Base-by-base conservation (phyloP, 2,329 filamentous ascomycete genomes). In the Aspergillus tanneri region DNA sequence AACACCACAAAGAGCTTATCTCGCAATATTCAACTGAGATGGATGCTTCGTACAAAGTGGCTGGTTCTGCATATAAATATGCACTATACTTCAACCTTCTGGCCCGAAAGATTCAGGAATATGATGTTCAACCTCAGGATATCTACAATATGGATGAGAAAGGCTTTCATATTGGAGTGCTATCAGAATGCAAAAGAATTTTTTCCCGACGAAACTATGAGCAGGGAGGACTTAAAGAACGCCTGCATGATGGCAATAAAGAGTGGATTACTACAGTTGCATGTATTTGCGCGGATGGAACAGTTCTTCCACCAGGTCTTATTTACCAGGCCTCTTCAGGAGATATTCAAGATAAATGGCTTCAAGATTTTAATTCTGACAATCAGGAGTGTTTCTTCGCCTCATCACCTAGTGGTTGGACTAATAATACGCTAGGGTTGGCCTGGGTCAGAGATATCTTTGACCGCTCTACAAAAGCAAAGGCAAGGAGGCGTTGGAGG, bases 261-360 rank as follows among this genome's bases (percentile, higher is more conserved):
- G 43, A 59, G 34, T 60, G 43, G n/a, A n/a, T n/a, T n/a, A n/a
- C n/a, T n/a, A n/a, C n/a, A n/a, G n/a, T n/a, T n/a, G n/a, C n/a
- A 50, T 53, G 43, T 52, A 58, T 59, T 35, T 56, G 47, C 34
- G 39, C 45, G n/a, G 41, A 57, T 46, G 36, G 47, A 19, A 50
- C 23, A 10, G 18, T 27, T 9, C 38, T 60, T 10, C 37, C 44
- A 3, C 40, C 49, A 22, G 30, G 35, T 37, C 35, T 61, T 14
- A 60, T 61, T 25, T 61, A 61, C 43, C 45, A 54, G 22, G 43
- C 51, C 5, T 30, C 38, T 28, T 46, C 28, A 40, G 34, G 53
- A 3, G 52, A 58, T 28, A 16, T 60, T 16, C 44, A 58, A 46
- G 43, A 55, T 43, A 41, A 19, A 7, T 59, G 39, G 50, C 42